Evolutionary conservation across 1,139 yeast genomes (phyloP), one percentile per base, ranked within the genome.

Genomic region (Lodderomyces parapsilosis): DNA sequence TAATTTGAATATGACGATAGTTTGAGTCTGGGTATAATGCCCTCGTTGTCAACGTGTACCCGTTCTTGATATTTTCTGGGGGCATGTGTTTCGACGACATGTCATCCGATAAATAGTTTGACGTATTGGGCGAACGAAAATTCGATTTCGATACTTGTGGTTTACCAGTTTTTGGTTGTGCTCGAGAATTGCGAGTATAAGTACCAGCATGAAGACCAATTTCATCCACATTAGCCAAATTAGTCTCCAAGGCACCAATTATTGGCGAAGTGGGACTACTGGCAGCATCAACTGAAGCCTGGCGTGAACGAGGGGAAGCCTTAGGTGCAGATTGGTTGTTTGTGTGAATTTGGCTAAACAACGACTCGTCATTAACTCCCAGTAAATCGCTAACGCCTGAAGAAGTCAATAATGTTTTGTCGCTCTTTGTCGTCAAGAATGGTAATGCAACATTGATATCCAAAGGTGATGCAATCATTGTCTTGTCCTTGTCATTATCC

Each of bases 1-100:
- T 75, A 22, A 88, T 75, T 49, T 80, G 81, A 41, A 90, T 76
- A 55, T 84, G 87, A 37, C 85, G 76, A 54, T 78, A 85, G 54
- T 83, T 80, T 14, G 83, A 71, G 57, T 89, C 96, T 0, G 96
- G 88, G 49, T 82, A 78, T 42, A 71, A 59, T 1, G 78, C 78
- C 41, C 66, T 62, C 0, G 66, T 47, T 5, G 64, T 55, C 2
- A 58, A 53, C 3, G 78, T 71, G 47, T 57, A 68, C 1, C 78
- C 78, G 27, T 59, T 59, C 42, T 62, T 66, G 31, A 68, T 59
- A 46, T 64, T 67, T 40, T 66, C 72, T 36, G 60, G 60, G 20
- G 55, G 54, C 25, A 51, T 40, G 35, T 43, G 43, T 18, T 47
- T 49, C 2, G 43, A 24, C 3, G 44, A 33, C 23, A 48, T 25